These are phyloP conservation scores for Chrysanthemum makinoi DNA, from an alignment of 129 eudicot species.

Conservation along the genomic window DNA sequence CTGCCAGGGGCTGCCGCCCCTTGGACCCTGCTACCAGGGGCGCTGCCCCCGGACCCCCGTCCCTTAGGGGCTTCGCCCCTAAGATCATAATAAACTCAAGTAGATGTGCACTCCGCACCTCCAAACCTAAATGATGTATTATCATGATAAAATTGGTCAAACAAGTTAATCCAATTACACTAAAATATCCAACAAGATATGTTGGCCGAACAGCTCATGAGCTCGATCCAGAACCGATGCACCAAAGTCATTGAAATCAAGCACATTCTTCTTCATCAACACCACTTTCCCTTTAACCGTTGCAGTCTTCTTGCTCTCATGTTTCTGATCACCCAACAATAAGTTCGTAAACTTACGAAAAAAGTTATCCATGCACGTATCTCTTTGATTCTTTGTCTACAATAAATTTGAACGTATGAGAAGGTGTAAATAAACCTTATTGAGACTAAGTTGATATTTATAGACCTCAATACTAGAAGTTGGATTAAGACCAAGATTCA, in stretches of 20 bases:
- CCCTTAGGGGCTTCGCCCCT: no score
- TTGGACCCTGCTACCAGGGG: no score
- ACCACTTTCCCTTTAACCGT: conserved; percentile 39
- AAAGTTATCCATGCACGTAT: conserved; percentile 9
- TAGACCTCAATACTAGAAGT: conserved; percentile 2
- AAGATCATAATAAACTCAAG: no score
- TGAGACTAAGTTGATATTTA: conserved; percentile 16
- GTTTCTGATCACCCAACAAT: conserved; percentile 10
- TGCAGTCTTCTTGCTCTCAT: conserved; percentile 14
- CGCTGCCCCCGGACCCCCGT: no score
- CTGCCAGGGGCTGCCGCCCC: no score
- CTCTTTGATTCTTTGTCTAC: background rate
- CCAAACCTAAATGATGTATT: no score
- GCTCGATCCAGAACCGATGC: conserved; percentile 29
- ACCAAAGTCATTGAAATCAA: conserved; percentile 26
- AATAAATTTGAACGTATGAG: no score
- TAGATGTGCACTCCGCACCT: no score
- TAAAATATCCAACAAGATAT: no score
- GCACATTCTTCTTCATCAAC: conserved; percentile 40
- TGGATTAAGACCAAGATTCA: conserved; percentile 2
- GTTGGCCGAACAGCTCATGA: conserved; percentile 39
- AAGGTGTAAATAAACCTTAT: conserved; percentile 8
- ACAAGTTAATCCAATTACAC: no score
- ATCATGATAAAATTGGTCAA: no score
- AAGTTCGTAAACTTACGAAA: conserved; percentile 5